A percentile compares a stretch with the other conserved stretches of the same genome.
phyloP scores from a whole-genome alignment of 169 alveolate species.

The Plasmodium inui region DNA sequence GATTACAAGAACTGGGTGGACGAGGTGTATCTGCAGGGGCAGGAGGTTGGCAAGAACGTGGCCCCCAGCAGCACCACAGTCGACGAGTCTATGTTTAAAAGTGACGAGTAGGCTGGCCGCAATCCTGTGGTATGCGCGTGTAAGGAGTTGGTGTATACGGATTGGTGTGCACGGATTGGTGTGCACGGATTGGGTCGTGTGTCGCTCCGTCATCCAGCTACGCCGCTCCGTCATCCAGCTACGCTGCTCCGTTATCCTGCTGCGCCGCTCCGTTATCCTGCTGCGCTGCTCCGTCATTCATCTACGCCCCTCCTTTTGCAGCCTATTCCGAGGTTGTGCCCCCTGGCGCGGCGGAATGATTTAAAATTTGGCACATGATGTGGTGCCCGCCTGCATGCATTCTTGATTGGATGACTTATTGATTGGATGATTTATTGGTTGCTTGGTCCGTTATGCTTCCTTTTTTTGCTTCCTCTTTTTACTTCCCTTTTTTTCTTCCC shows the following conservation, averaged over 20 bases:
- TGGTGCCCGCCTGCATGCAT: not conserved
- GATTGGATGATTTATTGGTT: too few species aligned
- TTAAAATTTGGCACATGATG: not conserved
- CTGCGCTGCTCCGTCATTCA: too few species aligned
- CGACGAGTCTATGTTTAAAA: not conserved
- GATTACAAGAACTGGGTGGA: slow-evolving; percentile 58
- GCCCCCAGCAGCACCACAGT: not conserved
- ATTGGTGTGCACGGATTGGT: too few species aligned
- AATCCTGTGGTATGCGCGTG: not conserved
- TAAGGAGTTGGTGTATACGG: not conserved
- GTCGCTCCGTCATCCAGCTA: not conserved
- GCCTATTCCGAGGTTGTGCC: not conserved
- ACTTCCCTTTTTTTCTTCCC: not conserved
- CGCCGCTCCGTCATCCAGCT: too few species aligned
- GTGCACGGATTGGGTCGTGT: not conserved
- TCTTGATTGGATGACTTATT: too few species aligned
- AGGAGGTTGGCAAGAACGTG: not conserved
- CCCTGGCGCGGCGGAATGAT: not conserved
- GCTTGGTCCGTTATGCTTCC: not conserved
- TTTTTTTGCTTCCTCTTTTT: too few species aligned
- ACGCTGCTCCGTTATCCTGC: too few species aligned
- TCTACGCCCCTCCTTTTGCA: not conserved
- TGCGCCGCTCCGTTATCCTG: too few species aligned
- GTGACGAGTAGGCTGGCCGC: not conserved
- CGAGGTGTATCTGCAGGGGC: slow-evolving; percentile 18